Conservation (phyloP, 176 grass and related monocot genomes). For the Dactylis glomerata region DNA sequence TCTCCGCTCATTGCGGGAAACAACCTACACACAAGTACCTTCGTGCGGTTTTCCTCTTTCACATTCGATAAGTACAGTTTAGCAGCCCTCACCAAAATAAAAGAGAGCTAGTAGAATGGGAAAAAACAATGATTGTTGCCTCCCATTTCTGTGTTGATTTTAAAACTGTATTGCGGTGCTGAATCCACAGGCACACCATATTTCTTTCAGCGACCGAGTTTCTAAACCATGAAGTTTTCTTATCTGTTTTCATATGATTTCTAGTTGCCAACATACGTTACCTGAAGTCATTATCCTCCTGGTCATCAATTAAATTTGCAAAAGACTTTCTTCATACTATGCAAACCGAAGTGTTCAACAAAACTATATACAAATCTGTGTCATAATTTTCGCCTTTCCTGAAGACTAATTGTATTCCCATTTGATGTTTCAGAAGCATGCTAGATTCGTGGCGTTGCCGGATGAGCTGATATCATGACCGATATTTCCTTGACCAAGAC, state of each 20-base stretch:
- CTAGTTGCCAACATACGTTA: not conserved
- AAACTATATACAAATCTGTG: not conserved
- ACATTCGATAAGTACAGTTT: not conserved
- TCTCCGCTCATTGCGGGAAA: conserved; percentile 47
- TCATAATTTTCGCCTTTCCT: not conserved
- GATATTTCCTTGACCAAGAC: not conserved
- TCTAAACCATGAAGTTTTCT: not conserved
- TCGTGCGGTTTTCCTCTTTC: not conserved
- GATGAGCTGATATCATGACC: conserved; percentile 55
- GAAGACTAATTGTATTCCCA: not conserved
- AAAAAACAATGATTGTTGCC: not conserved
- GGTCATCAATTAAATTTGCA: not conserved
- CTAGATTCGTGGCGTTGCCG: conserved; percentile 52
- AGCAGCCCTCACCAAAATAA: not conserved
- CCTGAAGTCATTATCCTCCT: not conserved
- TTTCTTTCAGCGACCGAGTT: not conserved
- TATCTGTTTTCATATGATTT: not conserved
- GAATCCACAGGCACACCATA: not conserved
- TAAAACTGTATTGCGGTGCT: not conserved
- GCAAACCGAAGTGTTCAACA: not conserved
- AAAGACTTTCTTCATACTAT: not conserved
- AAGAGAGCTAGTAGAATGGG: not conserved
- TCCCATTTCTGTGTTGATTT: not conserved
- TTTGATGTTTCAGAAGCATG: conserved; percentile 44
- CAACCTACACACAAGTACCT: conserved; percentile 16